These are phyloP conservation scores for Carex pumila DNA, from an alignment of 176 grass and related monocot genomes.

Conservation along the genomic window DNA sequence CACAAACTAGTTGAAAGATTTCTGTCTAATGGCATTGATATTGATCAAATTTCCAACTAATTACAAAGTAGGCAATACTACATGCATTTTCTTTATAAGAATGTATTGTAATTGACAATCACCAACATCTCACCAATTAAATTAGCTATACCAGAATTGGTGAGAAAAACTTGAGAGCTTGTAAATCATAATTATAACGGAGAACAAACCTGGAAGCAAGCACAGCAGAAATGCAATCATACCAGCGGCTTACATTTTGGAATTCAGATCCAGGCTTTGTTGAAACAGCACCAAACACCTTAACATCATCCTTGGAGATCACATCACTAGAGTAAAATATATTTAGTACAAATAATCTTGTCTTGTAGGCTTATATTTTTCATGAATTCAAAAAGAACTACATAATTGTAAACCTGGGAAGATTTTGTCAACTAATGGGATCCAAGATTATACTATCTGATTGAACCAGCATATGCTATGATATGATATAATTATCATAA, in stretches of 20 bases:
- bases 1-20: neutral
- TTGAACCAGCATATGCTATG: neutral
- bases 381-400: neutral
- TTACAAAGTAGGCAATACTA: neutral
- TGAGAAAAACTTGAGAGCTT: neutral
- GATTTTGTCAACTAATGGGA: neutral
- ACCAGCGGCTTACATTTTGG: constrained; percentile 63
- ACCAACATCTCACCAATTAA: neutral
- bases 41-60: too few species aligned
- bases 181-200: neutral
- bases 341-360: neutral
- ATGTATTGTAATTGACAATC: neutral
- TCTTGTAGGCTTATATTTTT: neutral
- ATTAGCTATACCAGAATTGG: neutral
- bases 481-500: neutral
- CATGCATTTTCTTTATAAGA: neutral
- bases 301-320: constrained; percentile 80
- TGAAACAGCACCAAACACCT: constrained; percentile 56
- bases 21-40: neutral
- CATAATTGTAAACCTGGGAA: neutral
- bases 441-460: neutral
- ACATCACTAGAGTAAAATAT: constrained; percentile 27
- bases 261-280: constrained; percentile 57
- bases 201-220: constrained; percentile 50
- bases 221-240: constrained; percentile 38